Evolutionary conservation across 345 rosid species (phyloP).

Genomic region (Isatis tinctoria): DNA sequence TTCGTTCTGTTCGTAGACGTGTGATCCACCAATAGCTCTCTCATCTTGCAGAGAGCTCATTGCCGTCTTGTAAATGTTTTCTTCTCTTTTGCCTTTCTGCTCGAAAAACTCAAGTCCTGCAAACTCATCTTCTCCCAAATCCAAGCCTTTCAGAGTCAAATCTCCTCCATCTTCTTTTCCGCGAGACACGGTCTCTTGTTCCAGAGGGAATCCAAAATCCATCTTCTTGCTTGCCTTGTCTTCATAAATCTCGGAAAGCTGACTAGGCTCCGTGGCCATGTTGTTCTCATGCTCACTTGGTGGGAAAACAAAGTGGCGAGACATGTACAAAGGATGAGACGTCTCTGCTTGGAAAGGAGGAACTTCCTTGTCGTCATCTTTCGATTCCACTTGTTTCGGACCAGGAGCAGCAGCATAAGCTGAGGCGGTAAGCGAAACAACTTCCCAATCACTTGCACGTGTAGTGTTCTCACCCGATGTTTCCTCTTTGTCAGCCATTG

Average conservation of each 20-base stretch:
- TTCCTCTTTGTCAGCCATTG: conserved; percentile 55
- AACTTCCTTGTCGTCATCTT: conserved; percentile 37
- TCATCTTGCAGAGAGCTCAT: conserved; percentile 52
- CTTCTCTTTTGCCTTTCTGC: conserved; percentile 46
- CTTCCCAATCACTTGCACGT: conserved; percentile 87
- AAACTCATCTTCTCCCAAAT: conserved; percentile 53
- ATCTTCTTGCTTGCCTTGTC: conserved; percentile 32
- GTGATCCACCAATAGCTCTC: conserved; percentile 43
- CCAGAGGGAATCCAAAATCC: conserved; percentile 33
- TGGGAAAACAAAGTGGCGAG: conserved; percentile 74
- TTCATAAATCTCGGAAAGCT: conserved; percentile 31
- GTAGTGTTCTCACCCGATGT: conserved; percentile 35
- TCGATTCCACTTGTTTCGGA: conserved; percentile 41
- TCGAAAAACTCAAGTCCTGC: conserved; percentile 44
- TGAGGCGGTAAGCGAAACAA: conserved; percentile 87
- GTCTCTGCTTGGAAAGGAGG: conserved; percentile 39
- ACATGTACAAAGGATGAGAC: conserved; percentile 68
- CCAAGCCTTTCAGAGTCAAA: conserved; percentile 49
- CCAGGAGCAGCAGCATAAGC: conserved; percentile 90
- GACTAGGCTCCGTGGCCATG: conserved; percentile 34
- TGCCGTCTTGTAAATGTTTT: conserved; percentile 46
- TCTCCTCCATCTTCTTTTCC: conserved; percentile 55
- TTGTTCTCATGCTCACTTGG: conserved; percentile 48
- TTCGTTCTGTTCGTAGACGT: conserved; percentile 35
- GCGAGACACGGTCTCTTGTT: conserved; percentile 39